A percentile compares a stretch with the other conserved stretches of the same genome.
phyloP scores from a whole-genome alignment of 148 eudicot species.

The Vaccinium darrowii region DNA sequence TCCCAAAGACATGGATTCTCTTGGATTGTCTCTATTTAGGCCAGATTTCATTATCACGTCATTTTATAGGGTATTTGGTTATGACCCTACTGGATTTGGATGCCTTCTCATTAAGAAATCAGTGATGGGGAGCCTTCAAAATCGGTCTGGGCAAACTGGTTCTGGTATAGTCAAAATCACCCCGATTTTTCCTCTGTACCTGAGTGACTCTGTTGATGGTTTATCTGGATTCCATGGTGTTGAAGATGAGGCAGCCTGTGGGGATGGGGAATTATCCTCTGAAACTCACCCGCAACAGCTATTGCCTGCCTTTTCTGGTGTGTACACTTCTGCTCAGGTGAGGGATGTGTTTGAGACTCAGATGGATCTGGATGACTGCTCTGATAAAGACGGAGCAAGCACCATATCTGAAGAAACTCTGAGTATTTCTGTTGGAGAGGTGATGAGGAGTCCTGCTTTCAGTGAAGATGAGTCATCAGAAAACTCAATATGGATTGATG shows the following conservation, averaged over 20 bases:
- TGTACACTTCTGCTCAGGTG: conserved; percentile 79
- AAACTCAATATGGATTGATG: conserved; percentile 91
- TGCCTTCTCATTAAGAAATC: conserved; percentile 95
- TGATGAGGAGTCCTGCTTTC: conserved; percentile 93
- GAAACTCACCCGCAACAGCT: conserved; percentile 54
- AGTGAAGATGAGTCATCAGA: conserved; percentile 99
- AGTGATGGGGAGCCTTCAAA: conserved; percentile 79
- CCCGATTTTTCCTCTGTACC: conserved; percentile 74
- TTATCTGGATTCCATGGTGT: conserved; percentile 54
- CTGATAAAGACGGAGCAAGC: conserved; percentile 85
- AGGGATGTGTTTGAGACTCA: conserved; percentile 88
- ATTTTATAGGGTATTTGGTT: conserved; percentile 85
- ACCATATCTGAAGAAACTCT: conserved; percentile 87
- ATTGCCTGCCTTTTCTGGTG: conserved; percentile 95
- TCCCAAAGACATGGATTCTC: conserved; percentile 98
- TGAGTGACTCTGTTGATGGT: conserved; percentile 81
- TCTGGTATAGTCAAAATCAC: conserved; percentile 92
- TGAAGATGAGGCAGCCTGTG: conserved; percentile 54
- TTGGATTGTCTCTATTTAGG: conserved; percentile 81
- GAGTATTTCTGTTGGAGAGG: conserved; percentile 75
- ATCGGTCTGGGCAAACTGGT: conserved; percentile 75
- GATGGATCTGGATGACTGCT: conserved; percentile 74
- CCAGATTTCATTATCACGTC: conserved; percentile 96
- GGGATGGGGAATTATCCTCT: conserved; percentile 49
- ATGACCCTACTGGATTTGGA: conserved; percentile 96